Base-by-base conservation (phyloP, 495 filamentous ascomycete genomes). In the Penicillium longicatenatum region DNA sequence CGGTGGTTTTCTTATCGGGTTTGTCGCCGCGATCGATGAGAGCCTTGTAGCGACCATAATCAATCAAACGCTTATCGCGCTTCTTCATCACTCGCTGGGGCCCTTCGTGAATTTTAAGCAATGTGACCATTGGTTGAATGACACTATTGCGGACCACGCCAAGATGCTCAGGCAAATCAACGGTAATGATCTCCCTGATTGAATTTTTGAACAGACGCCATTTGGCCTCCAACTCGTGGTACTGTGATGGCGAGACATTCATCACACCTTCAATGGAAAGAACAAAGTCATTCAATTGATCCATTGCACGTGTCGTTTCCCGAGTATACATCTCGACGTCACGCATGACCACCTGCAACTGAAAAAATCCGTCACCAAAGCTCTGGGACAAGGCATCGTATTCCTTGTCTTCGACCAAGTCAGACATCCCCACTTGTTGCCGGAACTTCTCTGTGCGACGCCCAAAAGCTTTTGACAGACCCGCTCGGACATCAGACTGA, bases 31-130 rank as follows among this genome's bases (percentile, higher is more conserved):
- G 82, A 35, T 90, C 90, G 66, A 87, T 89, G 44, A 87, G 77
- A 20, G 85, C 80, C 65, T 89, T 92, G 65, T 86, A 92, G 58
- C 88, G 89, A 52, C 91, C 89, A 70, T 92, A 97, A 67, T 97
- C 93, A 35, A 90, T 75, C 6, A 95, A 82, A 30, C 91, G 88
- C 74, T 97, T 97, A 52, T 91, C 86, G 11, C 94, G 87, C 72
- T 97, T 96, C 61, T 88, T 87, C 86, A 97, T 96, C 6, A 95
- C 84, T 47, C 88, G 85, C 39, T 89, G 86, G 2, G 93, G 91
- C 8, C 88, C 89, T 50, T 89, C 85, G 60, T 96, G 88, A 10
- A 92, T 81, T 65, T 87, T 85, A 54, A 97, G 85, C 31, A 96
- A 75, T 24, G 84, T 84, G 63, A 90, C 83, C 73, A 98, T 91